Conservation (phyloP, 345 rosid genomes). For the Eucalyptus albens region DNA sequence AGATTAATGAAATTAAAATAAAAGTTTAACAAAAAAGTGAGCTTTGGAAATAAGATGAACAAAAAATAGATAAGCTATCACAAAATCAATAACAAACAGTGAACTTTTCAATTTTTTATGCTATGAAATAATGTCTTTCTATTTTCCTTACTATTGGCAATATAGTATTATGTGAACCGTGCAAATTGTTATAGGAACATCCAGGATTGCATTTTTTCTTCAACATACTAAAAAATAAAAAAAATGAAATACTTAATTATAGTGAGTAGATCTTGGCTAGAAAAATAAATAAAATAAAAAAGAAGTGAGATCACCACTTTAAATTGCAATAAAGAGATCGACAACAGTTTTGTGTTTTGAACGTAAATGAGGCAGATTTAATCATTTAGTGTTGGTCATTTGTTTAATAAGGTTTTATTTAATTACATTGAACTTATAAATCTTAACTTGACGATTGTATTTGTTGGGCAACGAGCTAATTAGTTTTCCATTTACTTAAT, state of each 20-base stretch:
- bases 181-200: accelerated
- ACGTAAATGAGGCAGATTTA: accelerated
- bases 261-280: too few species aligned
- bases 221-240: background rate
- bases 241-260: background rate
- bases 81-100: accelerated
- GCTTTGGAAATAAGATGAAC: background rate
- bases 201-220: too few species aligned
- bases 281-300: too few species aligned
- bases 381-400: background rate
- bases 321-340: background rate
- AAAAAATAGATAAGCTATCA: too few species aligned
- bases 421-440: too few species aligned
- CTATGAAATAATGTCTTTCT: too few species aligned
- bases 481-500: background rate
- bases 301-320: background rate
- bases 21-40: background rate
- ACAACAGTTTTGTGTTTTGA: background rate
- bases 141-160: background rate
- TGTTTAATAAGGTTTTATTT: too few species aligned
- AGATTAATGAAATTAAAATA: background rate
- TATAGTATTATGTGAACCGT: accelerated
- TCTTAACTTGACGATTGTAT: background rate
- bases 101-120: accelerated
- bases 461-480: background rate